Base-by-base conservation (phyloP, 768 basidiomycete genomes). In the Leccinum boreale region DNA sequence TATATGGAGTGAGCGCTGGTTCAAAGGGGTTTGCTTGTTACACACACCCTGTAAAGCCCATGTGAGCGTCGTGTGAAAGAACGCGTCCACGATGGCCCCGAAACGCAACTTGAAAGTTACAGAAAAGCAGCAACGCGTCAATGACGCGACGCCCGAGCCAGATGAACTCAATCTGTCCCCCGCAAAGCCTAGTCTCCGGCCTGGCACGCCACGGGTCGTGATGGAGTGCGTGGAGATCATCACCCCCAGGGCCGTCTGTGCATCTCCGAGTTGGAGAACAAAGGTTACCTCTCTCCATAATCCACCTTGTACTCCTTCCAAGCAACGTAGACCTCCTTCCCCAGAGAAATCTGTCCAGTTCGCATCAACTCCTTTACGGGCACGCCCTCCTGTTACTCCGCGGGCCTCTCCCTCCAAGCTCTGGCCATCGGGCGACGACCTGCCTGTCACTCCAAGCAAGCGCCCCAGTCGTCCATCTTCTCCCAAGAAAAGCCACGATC, bases 21-120 rank as follows among this genome's bases (percentile, higher is more conserved):
- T 53, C 35, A 33, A 49, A 19, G 11, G 19, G 26, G 29, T 29
- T 26, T 3, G 45, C 24, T 17, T 48, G 6, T 14, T 21, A 39
- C 42, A 67, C 71, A 29, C 66, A 83, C 85, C 84, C 85, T 52
- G 85, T 87, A 45, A 86, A 84, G 42, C 85, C 85, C 85, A 86
- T 60, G 14, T 50, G 58, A 53, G 42, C 31, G 31, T 31, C 58
- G 60, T 59, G 62, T 52, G 57, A 49, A 52, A 19, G 11, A 29
- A 59, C 72, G 67, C 67, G 74, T 71, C 58, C 53, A 36, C 12
- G 24, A 70, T 64, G 62, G 58, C 60, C 46, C 70, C 74, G 36
- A 83, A 81, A 71, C 79, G 81, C 67, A 83, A 82, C 21, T 42
- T 19, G 46, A 19, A 19, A 62, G 67, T 65, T 11, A 49, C 73